Percentiles rank a stretch among this genome's conserved stretches.
Evolutionary conservation across 2,329 filamentous ascomycete species (phyloP).

Genomic region (Diaporthe capsici): DNA sequence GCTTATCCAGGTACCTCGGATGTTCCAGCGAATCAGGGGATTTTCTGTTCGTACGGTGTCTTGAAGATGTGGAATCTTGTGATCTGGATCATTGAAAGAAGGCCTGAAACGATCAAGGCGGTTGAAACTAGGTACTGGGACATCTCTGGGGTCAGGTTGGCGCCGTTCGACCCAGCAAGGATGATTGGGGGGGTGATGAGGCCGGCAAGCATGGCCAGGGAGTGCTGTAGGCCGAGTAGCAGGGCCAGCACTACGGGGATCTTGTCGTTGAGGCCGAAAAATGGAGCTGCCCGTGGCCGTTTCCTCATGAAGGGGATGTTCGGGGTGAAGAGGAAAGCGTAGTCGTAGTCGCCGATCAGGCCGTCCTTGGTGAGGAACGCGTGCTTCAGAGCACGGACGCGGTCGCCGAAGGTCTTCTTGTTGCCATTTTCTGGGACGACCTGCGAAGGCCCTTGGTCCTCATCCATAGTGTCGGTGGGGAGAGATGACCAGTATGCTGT

Average conservation of each 20-base stretch:
- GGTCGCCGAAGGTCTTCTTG: conserved; percentile 51
- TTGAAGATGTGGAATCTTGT: conserved; percentile 80
- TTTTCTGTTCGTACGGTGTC: conserved; percentile 63
- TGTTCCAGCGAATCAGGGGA: not conserved
- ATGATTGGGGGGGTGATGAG: conserved; percentile 86
- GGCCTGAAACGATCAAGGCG: conserved; percentile 82
- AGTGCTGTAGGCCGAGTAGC: conserved; percentile 84
- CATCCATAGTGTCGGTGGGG: conserved; percentile 61
- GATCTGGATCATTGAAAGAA: conserved; percentile 83
- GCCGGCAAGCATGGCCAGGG: conserved; percentile 81
- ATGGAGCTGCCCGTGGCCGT: conserved; percentile 72
- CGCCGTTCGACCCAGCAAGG: conserved; percentile 72
- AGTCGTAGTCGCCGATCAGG: conserved; percentile 89
- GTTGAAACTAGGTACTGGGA: conserved; percentile 86
- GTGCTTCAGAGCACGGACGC: conserved; percentile 52
- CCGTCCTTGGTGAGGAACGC: conserved; percentile 75
- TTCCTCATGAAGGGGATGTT: conserved; percentile 87
- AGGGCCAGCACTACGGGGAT: conserved; percentile 83
- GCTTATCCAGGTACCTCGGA: not conserved
- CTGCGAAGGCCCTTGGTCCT: conserved; percentile 66
- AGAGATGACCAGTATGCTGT: not conserved
- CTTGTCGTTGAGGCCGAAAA: conserved; percentile 85
- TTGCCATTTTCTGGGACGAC: conserved; percentile 59
- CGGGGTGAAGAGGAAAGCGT: conserved; percentile 86
- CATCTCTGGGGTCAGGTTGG: conserved; percentile 71